Evolutionary conservation across 225 moss, liverwort and hornwort genomes (phyloP).

Genomic region (Antitrichia curtipendula): DNA sequence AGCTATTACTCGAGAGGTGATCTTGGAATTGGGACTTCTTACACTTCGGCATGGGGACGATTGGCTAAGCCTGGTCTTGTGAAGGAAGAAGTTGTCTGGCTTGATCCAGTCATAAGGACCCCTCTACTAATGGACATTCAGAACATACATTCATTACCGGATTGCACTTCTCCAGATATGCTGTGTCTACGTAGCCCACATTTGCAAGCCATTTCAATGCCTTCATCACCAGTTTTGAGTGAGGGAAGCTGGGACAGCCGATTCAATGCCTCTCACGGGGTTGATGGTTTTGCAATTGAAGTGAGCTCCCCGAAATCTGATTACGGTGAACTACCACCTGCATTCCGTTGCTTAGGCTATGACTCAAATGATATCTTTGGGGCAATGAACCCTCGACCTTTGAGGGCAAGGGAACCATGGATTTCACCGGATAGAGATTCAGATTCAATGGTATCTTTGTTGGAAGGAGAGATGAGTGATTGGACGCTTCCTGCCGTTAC

Average conservation of each 20-base stretch:
- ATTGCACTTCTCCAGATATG: conserved; percentile 1
- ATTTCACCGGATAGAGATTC: background rate
- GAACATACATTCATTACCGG: background rate
- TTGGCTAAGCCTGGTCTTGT: conserved; percentile 1
- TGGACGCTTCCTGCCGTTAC: conserved; percentile 8
- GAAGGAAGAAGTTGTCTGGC: background rate
- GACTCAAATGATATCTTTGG: background rate
- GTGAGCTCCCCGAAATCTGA: conserved; percentile 5
- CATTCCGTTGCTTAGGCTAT: background rate
- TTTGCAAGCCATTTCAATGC: background rate
- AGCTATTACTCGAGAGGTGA: background rate
- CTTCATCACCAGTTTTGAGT: conserved; percentile 31
- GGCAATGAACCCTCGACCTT: conserved; percentile 1
- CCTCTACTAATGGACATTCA: background rate
- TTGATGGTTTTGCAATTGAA: conserved; percentile 7
- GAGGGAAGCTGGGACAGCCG: conserved; percentile 33
- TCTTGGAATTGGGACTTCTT: background rate
- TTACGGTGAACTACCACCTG: background rate
- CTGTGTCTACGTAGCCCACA: background rate
- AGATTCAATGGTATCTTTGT: background rate
- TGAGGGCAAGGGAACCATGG: conserved; percentile 10
- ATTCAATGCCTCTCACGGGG: background rate
- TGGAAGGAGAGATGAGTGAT: conserved; percentile 1
- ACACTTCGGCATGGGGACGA: background rate
- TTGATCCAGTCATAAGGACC: conserved; percentile 1